Evolutionary conservation across 2,329 filamentous ascomycete genomes (phyloP), one percentile per base, ranked within the genome.

Genomic region (Fusarium sarcochroum): DNA sequence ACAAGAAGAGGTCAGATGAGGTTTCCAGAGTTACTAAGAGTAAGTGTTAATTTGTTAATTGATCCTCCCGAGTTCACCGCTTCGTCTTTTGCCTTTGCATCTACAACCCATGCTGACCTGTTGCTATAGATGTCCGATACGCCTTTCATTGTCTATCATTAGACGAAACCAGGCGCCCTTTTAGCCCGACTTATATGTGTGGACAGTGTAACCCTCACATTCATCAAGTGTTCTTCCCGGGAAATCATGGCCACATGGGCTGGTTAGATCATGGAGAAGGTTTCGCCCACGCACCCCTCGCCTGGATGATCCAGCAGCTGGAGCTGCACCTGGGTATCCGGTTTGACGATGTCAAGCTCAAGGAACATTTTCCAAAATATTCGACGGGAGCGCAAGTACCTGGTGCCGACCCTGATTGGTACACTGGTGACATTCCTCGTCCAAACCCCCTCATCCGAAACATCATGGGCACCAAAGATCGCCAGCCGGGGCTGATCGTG

Each of bases 221-320:
- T 5, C 52, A 55, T 17, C 52, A 55, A 11, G 44, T 55, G 0
- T 55, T 55, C 13, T 50, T 55, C 1, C 3, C 50, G 2, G 52
- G 44, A 1, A 35, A 50, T 1, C 52, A 50, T 7, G 52, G 52
- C 1, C 20, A 18, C 5, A 49, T 55, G 44, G 44, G 52, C 1
- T 23, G 52, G 32, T 23, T 23, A 5, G 8, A 49, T 2, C 18
- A 55, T 7, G 23, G 23, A 0, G 52, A 55, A 38, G 46, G 1
- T 0, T 46, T 55, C 5, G 52, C 38, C 1, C 44, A 55, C 2
- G 44, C 52, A 3, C 44, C 52, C 6, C 52, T 55, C 2, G 52
- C 52, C 2, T 55, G 52, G 44, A 18, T 55, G 9, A 18, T 55
- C 3, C 52, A 55, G 4, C 44, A 50, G 18, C 52, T 50, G 2